phyloP scores from a whole-genome alignment of 805 yeast genomes.

The Lachancea sp. region DNA sequence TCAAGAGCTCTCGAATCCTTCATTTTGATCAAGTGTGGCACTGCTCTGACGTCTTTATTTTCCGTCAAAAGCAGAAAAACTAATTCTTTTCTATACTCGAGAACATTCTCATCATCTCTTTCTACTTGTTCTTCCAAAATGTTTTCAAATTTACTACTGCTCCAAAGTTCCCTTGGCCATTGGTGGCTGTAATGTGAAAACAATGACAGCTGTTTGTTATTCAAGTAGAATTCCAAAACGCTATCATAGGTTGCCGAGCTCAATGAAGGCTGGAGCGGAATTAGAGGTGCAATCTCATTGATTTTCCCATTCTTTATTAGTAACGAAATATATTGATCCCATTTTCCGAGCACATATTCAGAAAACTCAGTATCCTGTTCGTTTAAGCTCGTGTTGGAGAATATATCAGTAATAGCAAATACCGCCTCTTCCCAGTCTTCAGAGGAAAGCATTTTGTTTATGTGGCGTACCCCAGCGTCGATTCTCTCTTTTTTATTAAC shows the following conservation, averaged over 20 bases:
- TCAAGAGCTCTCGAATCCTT: constrained; percentile 50
- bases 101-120: constrained; percentile 20
- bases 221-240: constrained; percentile 42
- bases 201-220: constrained; percentile 28
- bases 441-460: constrained; percentile 25
- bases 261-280: constrained; percentile 48
- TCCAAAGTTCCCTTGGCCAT: constrained; percentile 59
- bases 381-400: constrained; percentile 23
- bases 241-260: constrained; percentile 39
- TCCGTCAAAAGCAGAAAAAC: constrained; percentile 50
- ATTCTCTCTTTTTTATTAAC: constrained; percentile 46
- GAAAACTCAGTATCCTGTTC: constrained; percentile 19
- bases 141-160: constrained; percentile 38
- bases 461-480: constrained; percentile 53
- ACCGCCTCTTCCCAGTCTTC: constrained; percentile 53
- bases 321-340: constrained; percentile 59
- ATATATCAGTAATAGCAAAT: constrained; percentile 39
- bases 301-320: constrained; percentile 46
- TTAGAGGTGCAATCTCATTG: constrained; percentile 39
- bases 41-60: constrained; percentile 56
- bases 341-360: constrained; percentile 36
- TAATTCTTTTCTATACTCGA: constrained; percentile 38
- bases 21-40: constrained; percentile 52
- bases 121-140: constrained; percentile 44
- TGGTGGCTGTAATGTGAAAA: constrained; percentile 39